phyloP scores from a whole-genome alignment of 176 grass and related monocot species.

The Carex littledalei region DNA sequence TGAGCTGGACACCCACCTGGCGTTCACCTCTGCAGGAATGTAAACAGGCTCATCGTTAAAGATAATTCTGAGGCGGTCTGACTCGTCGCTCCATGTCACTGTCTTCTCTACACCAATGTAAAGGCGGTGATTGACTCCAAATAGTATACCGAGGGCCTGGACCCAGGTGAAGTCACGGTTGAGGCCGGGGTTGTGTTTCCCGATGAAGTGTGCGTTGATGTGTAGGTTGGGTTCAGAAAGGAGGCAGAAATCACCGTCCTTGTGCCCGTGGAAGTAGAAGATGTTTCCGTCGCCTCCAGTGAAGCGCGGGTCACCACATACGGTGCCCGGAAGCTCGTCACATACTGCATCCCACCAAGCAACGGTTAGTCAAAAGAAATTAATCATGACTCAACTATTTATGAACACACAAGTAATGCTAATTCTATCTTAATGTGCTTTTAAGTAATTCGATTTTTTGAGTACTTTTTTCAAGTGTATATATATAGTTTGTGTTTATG shows the following conservation, averaged over 20 bases:
- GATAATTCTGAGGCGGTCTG: constrained; percentile 37
- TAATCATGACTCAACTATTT: neutral
- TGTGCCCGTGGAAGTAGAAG: constrained; percentile 82
- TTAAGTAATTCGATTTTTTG: too few relatives aligned
- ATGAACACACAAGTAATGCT: neutral
- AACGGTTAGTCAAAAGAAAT: neutral
- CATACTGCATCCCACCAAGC: constrained; percentile 31
- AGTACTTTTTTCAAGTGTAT: too few relatives aligned
- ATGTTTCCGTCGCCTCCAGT: constrained; percentile 62
- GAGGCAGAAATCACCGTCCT: constrained; percentile 45
- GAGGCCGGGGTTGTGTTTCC: constrained; percentile 46
- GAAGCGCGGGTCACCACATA: constrained; percentile 63
- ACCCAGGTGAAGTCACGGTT: constrained; percentile 56
- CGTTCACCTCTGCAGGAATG: constrained; percentile 15
- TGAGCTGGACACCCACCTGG: constrained; percentile 18
- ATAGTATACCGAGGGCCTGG: constrained; percentile 38
- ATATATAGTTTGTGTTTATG: too few relatives aligned
- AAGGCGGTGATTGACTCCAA: constrained; percentile 35
- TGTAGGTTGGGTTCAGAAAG: constrained; percentile 45
- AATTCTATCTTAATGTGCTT: neutral
- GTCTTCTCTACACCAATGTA: constrained; percentile 41
- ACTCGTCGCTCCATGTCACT: constrained; percentile 47
- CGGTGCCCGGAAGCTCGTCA: constrained; percentile 32
- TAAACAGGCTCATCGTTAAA: constrained; percentile 36
- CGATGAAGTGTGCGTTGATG: constrained; percentile 73